These are phyloP conservation scores for Mycena alexandri DNA, from an alignment of 768 basidiomycete species.

Conservation along the genomic window DNA sequence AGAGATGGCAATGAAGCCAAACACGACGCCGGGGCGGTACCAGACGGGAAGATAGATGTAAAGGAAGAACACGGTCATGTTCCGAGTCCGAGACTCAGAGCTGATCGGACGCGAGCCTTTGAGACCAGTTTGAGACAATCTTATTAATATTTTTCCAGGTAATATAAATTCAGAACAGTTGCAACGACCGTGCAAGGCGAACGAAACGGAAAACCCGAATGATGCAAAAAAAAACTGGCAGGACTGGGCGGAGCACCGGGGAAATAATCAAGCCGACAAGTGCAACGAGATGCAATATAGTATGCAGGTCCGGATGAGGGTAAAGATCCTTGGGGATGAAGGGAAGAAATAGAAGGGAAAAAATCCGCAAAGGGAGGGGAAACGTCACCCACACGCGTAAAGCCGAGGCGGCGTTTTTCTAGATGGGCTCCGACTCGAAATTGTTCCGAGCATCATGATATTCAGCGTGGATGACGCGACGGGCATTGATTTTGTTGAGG, in stretches of 20 bases:
- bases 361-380: constrained; percentile 26
- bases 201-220: constrained; percentile 6
- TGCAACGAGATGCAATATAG: constrained; percentile 16
- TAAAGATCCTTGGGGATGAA: constrained; percentile 10
- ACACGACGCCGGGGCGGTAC: no score
- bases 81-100: no score
- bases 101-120: no score
- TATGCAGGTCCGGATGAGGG: constrained; percentile 17
- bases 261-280: background rate
- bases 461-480: constrained; percentile 77
- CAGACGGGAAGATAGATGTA: no score
- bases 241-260: constrained; percentile 19
- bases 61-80: no score
- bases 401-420: constrained; percentile 67
- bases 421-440: constrained; percentile 76
- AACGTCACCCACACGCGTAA: constrained; percentile 44
- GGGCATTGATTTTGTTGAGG: constrained; percentile 76
- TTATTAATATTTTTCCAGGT: no score
- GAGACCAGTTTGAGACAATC: no score
- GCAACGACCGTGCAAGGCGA: constrained; percentile 7
- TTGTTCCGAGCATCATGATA: no score
- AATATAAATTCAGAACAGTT: constrained; percentile 21
- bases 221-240: constrained; percentile 12
- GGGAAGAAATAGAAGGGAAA: background rate
- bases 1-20: no score